Percentiles rank a stretch among this genome's conserved stretches.
Conservation (phyloP, 148 eudicot genomes). For the Chenopodium suecicum region DNA sequence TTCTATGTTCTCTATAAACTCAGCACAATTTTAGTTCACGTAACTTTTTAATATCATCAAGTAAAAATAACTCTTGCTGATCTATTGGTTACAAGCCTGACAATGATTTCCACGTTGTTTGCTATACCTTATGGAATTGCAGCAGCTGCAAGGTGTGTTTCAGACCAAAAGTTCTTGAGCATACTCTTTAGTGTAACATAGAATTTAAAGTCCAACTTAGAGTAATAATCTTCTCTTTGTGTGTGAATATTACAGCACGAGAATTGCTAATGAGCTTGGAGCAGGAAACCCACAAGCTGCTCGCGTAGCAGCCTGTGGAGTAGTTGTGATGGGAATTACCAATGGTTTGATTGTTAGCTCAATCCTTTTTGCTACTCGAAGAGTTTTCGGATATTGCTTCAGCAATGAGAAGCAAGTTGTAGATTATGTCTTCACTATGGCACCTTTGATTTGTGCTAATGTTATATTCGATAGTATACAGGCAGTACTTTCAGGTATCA, state of each 20-base stretch:
- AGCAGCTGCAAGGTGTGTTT: slow-evolving; percentile 58
- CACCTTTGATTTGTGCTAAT: slow-evolving; percentile 56
- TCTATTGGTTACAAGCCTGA: slow-evolving; percentile 36
- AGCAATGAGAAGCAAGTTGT: slow-evolving; percentile 72
- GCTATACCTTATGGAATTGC: slow-evolving; percentile 62
- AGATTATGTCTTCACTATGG: slow-evolving; percentile 55
- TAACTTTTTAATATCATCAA: not conserved
- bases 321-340: slow-evolving; percentile 34
- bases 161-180: not conserved
- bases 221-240: not conserved
- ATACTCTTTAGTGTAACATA: not conserved
- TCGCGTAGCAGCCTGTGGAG: slow-evolving; percentile 36
- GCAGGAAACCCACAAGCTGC: slow-evolving; percentile 60
- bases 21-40: not conserved
- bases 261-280: slow-evolving; percentile 80
- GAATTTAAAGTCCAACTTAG: not conserved
- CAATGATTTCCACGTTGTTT: slow-evolving; percentile 54
- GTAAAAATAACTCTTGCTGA: not conserved
- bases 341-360: slow-evolving; percentile 40
- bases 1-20: not conserved
- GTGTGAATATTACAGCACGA: slow-evolving; percentile 39
- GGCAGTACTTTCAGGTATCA: slow-evolving; percentile 60
- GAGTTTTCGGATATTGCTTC: slow-evolving; percentile 54
- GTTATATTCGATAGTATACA: slow-evolving; percentile 50
- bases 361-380: slow-evolving; percentile 40